Percentiles rank a stretch among this genome's conserved stretches.
Evolutionary conservation across 73 alveolate genomes (phyloP).

Genomic region (Blepharisma stoltei): DNA sequence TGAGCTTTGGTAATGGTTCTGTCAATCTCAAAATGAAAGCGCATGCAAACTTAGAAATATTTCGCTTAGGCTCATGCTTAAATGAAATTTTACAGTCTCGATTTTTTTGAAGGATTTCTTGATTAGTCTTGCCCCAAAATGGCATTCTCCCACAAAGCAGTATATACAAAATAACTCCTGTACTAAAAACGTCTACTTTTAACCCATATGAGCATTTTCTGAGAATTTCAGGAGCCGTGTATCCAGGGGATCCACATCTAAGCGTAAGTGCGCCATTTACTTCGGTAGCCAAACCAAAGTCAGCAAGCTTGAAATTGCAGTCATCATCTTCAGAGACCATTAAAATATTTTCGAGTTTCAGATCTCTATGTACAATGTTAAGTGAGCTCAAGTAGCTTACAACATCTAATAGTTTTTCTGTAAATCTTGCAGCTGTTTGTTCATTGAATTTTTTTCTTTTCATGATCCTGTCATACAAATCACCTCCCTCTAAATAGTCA

Average conservation of each 20-base stretch:
- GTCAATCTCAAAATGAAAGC: too few relatives aligned
- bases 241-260: constrained; percentile 71
- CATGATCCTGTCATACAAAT: constrained; percentile 70
- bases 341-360: constrained; percentile 44
- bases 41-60: too few relatives aligned
- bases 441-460: constrained; percentile 50
- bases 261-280: neutral
- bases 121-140: neutral
- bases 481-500: constrained; percentile 77
- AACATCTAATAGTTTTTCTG: constrained; percentile 29
- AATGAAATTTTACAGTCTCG: neutral
- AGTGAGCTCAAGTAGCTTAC: constrained; percentile 17
- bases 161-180: constrained; percentile 40
- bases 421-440: constrained; percentile 31
- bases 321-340: constrained; percentile 13
- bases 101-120: neutral
- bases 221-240: constrained; percentile 70
- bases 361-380: constrained; percentile 40
- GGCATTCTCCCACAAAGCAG: constrained; percentile 2
- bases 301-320: constrained; percentile 41
- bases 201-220: constrained; percentile 28
- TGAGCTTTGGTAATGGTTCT: too few relatives aligned
- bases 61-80: too few relatives aligned
- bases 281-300: constrained; percentile 58
- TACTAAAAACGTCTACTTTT: constrained; percentile 40